These are phyloP conservation scores for Achaetomium macrosporum DNA, from an alignment of 2,329 filamentous ascomycete genomes.

Conservation along the genomic window DNA sequence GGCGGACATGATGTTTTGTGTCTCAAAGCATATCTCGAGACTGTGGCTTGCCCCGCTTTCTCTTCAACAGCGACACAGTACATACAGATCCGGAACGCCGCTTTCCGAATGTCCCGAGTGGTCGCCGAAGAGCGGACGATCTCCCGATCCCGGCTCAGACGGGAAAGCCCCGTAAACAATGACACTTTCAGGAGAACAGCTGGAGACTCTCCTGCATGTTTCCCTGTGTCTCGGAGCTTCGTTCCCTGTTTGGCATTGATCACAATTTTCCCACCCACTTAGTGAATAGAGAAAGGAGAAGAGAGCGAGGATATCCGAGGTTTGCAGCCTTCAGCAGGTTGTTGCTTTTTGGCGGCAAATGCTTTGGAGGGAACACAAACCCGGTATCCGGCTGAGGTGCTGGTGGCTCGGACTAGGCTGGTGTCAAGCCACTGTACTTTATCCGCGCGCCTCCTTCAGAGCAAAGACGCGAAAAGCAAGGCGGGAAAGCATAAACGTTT, in stretches of 20 bases:
- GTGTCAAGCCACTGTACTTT: no score
- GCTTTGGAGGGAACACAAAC: no score
- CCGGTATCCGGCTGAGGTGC: no score
- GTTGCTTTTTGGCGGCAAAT: no score
- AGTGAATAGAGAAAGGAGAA: neutral
- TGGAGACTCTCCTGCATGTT: neutral
- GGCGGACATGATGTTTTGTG: neutral
- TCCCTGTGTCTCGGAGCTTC: conserved; percentile 12
- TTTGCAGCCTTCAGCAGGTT: no score
- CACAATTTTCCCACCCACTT: neutral
- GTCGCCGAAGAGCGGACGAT: neutral
- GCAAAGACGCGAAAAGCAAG: no score
- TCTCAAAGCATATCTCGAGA: neutral
- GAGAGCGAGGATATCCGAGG: no score
- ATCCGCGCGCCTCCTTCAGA: no score
- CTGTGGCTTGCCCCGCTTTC: conserved; percentile 8
- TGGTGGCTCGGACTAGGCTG: no score
- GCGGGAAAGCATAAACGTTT: no score
- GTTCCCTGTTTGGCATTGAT: conserved; percentile 8
- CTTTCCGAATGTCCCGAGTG: conserved; percentile 2
- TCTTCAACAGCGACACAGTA: neutral
- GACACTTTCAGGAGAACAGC: neutral
- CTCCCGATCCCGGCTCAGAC: neutral
- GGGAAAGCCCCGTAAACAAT: neutral
- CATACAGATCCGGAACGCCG: neutral